These are phyloP conservation scores for Vigna trinervia DNA, from an alignment of 306 rosid species.

Conservation along the genomic window DNA sequence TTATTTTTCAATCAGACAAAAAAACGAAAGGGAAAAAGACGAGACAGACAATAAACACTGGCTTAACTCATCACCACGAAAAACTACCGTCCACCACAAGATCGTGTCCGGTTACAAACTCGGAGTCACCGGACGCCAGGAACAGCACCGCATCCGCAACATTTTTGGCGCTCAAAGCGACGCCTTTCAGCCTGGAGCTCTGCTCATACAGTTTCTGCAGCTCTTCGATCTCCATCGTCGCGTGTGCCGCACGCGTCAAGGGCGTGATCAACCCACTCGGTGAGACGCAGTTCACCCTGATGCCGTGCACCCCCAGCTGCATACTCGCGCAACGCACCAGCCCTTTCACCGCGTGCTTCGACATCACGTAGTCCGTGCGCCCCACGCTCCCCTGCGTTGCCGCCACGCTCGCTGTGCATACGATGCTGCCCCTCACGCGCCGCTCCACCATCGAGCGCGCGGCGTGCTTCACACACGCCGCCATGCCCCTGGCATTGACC, in stretches of 20 bases:
- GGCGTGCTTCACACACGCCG: conserved; percentile 63
- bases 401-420: conserved; percentile 58
- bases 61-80: not conserved
- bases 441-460: conserved; percentile 59
- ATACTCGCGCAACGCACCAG: conserved; percentile 47
- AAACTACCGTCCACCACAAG: conserved; percentile 56
- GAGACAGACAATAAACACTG: not conserved
- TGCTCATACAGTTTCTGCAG: conserved; percentile 5
- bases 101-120: conserved; percentile 58
- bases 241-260: not conserved
- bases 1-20: too few relatives aligned
- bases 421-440: conserved; percentile 59
- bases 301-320: conserved; percentile 44
- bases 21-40: too few relatives aligned
- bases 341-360: conserved; percentile 75
- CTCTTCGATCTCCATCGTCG: conserved; percentile 23
- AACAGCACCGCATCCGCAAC: conserved; percentile 64
- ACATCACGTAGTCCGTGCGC: conserved; percentile 53
- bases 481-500: conserved; percentile 57
- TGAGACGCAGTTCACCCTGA: conserved; percentile 68
- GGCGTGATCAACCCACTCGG: conserved; percentile 54
- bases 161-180: conserved; percentile 43
- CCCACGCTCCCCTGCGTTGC: not conserved
- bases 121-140: conserved; percentile 53
- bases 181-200: conserved; percentile 50